These are phyloP conservation scores for Boletellus sp. DNA, from an alignment of 768 basidiomycete genomes.

Conservation along the genomic window DNA sequence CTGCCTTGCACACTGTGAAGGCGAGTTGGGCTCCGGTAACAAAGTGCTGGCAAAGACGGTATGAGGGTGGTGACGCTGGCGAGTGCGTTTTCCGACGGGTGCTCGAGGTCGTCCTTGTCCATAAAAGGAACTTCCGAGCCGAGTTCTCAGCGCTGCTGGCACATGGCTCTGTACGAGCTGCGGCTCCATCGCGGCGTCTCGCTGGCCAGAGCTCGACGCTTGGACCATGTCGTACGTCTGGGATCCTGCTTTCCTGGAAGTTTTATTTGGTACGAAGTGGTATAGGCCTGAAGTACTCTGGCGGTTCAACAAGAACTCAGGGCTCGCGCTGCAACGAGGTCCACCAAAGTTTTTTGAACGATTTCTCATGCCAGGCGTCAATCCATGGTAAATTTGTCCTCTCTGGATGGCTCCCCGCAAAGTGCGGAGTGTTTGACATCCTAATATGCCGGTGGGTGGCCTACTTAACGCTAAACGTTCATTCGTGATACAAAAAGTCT, in stretches of 20 bases:
- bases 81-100: not conserved
- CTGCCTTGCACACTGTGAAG: not conserved
- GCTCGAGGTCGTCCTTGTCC: constrained; percentile 1
- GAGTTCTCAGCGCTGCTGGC: too few relatives aligned
- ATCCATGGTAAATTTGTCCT: not conserved
- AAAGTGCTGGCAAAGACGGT: not conserved
- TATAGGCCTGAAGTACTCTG: too few relatives aligned
- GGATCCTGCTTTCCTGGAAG: too few relatives aligned
- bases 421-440: not conserved
- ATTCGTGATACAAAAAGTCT: not conserved
- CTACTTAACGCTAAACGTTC: not conserved
- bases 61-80: not conserved
- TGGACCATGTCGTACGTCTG: too few relatives aligned
- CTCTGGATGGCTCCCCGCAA: not conserved
- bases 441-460: not conserved
- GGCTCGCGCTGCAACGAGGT: too few relatives aligned
- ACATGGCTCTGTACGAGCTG: too few relatives aligned
- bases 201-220: too few relatives aligned
- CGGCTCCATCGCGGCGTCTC: too few relatives aligned
- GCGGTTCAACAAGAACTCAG: too few relatives aligned
- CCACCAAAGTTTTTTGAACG: not conserved
- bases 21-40: too few relatives aligned
- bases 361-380: not conserved
- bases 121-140: constrained; percentile 8
- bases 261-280: too few relatives aligned